Conservation (phyloP, 371 early-diverging fungal species). For the Apophysomyces trapeziformis region DNA sequence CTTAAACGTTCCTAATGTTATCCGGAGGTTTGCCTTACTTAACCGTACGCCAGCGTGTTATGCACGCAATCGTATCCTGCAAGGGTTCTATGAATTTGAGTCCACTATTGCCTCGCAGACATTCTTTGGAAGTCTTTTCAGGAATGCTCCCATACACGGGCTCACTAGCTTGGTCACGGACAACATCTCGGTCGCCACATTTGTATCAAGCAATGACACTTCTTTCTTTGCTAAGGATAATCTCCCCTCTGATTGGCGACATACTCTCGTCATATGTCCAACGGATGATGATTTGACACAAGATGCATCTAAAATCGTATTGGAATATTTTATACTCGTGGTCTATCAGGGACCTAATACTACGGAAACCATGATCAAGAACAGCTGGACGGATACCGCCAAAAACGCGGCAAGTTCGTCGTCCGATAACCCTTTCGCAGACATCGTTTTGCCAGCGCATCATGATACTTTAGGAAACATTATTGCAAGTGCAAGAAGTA, state of each 20-base stretch:
- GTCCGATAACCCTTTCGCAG: conserved; percentile 8
- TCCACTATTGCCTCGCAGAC: conserved; percentile 29
- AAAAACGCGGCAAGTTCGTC: conserved; percentile 3
- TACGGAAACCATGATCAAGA: conserved; percentile 26
- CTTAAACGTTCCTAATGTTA: conserved; percentile 25
- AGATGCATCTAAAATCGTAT: conserved; percentile 12
- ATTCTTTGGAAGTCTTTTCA: conserved; percentile 73
- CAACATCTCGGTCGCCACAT: conserved; percentile 26
- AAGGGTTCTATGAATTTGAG: conserved; percentile 54
- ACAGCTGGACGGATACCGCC: conserved; percentile 21
- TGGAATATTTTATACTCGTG: conserved; percentile 45
- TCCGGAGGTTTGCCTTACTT: conserved; percentile 60
- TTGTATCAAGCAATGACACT: conserved; percentile 35
- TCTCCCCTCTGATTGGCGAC: conserved; percentile 31
- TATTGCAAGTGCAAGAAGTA: conserved; percentile 31
- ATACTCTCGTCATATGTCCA: conserved; percentile 40
- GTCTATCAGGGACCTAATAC: conserved; percentile 31
- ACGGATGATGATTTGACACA: conserved; percentile 4
- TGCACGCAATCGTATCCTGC: conserved; percentile 63
- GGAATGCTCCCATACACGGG: conserved; percentile 72
- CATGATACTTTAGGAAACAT: conserved; percentile 37
- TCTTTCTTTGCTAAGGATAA: conserved; percentile 22
- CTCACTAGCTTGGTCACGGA: conserved; percentile 34
- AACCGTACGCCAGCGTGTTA: conserved; percentile 64
- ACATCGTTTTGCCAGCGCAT: conserved; percentile 27